Base-by-base conservation (phyloP, 2,329 filamentous ascomycete genomes). In the Hypomyces perniciosus region DNA sequence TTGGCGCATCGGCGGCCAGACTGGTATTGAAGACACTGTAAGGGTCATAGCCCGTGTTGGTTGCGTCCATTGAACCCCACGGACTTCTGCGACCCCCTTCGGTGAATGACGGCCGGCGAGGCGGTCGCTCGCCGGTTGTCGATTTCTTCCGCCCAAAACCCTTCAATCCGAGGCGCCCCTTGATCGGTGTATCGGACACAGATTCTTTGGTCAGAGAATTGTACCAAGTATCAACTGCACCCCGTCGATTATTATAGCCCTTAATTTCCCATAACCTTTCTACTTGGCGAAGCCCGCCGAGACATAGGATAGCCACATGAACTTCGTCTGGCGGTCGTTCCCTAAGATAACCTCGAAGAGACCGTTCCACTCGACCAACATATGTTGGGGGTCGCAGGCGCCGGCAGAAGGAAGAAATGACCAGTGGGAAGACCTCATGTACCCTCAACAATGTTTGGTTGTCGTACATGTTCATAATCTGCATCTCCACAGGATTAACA, bases 211-310 rank as follows among this genome's bases (percentile, higher is more conserved):
- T 70, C 7, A 85, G 64, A 13, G 69, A 71, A 38, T 72, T 72
- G 61, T 78, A 83, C 81, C 81, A 85, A 5, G 61, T 68, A 58
- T 85, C 82, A 12, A 85, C 81, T 2, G 78, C 76, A 20, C 72
- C 72, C 51, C 81, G 73, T 31, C 82, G 72, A 46, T 71, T 72
- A 60, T 83, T 85, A 64, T 85, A 85, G 2, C 81, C 80, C 59
- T 83, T 83, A 37, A 82, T 80, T 60, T 84, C 80, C 82, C 82
- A 85, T 34, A 85, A 74, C 41, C 76, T 72, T 57, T 84, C 79
- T 1, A 84, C 80, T 59, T 85, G 79, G 7, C 81, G 74, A 50
- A 85, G 66, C 2, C 82, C 82, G 33, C 82, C 82, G 8, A 85
- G 68, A 40, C 76, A 79, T 8, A 85, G 60, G 9, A 83, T 77